A percentile compares a stretch with the other conserved stretches of the same genome.
Conservation (phyloP, 345 rosid species). For the Diplotaxis tenuifolia region DNA sequence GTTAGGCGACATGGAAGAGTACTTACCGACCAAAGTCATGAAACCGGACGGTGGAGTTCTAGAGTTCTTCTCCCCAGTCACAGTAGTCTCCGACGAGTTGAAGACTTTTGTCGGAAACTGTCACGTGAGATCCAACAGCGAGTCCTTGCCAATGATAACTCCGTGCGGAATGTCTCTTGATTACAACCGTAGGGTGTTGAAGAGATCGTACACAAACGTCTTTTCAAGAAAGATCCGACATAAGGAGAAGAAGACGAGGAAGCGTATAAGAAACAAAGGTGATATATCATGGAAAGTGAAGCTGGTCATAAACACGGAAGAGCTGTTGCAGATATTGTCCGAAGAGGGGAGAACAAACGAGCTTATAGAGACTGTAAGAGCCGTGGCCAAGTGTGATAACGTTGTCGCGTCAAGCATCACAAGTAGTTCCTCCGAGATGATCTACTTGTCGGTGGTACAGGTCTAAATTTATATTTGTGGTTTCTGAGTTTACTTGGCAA, state of each 20-base stretch:
- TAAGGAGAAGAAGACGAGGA: constrained; percentile 14
- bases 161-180: constrained; percentile 71
- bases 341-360: constrained; percentile 63
- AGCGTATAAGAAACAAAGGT: constrained; percentile 12
- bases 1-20: constrained; percentile 41
- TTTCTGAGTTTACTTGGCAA: background rate
- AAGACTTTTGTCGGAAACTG: constrained; percentile 44
- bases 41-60: constrained; percentile 60
- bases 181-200: constrained; percentile 48
- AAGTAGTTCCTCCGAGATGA: constrained; percentile 26
- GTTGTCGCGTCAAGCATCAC: constrained; percentile 28
- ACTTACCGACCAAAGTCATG: constrained; percentile 46
- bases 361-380: constrained; percentile 69
- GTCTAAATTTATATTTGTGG: constrained; percentile 11
- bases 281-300: constrained; percentile 81
- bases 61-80: constrained; percentile 56
- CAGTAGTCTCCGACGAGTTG: constrained; percentile 44
- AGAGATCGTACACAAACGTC: constrained; percentile 66
- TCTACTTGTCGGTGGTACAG: constrained; percentile 20
- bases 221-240: constrained; percentile 43
- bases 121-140: constrained; percentile 68
- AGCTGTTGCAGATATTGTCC: constrained; percentile 63
- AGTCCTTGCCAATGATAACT: constrained; percentile 40
- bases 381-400: constrained; percentile 65
- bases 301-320: constrained; percentile 65